Conservation (phyloP, 257 asterid species). For the Forsythia suspensa region DNA sequence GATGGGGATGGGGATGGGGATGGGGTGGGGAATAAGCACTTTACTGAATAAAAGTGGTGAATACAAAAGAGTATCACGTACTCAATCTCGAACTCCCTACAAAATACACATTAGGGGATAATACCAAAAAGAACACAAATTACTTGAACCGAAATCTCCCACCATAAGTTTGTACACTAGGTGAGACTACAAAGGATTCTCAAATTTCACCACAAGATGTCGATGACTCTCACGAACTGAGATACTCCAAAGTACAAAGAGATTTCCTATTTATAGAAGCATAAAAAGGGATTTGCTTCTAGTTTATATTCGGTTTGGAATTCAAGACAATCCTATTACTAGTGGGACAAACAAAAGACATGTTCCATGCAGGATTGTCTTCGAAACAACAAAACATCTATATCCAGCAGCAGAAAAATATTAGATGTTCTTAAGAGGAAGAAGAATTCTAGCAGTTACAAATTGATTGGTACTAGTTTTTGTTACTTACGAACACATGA, state of each 20-base stretch:
- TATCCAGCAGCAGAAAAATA: not conserved
- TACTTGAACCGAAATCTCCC: not conserved
- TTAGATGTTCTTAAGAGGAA: not conserved
- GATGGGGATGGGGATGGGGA: no score
- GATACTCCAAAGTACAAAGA: not conserved
- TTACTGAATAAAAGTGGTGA: not conserved
- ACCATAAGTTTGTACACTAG: not conserved
- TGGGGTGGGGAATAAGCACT: no score
- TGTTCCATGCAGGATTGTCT: not conserved
- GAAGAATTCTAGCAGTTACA: not conserved
- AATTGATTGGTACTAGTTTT: not conserved
- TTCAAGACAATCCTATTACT: not conserved
- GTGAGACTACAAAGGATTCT: no score
- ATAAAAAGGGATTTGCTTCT: no score
- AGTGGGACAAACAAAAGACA: not conserved
- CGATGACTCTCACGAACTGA: not conserved
- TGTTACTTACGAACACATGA: not conserved
- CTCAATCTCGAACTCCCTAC: not conserved
- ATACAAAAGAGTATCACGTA: not conserved
- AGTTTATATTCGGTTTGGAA: not conserved
- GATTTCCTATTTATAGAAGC: no score
- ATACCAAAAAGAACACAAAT: not conserved
- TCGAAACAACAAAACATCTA: not conserved
- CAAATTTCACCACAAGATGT: not conserved
- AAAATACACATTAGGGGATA: not conserved